Evolutionary conservation across 768 basidiomycete genomes (phyloP), one percentile per base, ranked within the genome.

Genomic region (Obba rivulosa): DNA sequence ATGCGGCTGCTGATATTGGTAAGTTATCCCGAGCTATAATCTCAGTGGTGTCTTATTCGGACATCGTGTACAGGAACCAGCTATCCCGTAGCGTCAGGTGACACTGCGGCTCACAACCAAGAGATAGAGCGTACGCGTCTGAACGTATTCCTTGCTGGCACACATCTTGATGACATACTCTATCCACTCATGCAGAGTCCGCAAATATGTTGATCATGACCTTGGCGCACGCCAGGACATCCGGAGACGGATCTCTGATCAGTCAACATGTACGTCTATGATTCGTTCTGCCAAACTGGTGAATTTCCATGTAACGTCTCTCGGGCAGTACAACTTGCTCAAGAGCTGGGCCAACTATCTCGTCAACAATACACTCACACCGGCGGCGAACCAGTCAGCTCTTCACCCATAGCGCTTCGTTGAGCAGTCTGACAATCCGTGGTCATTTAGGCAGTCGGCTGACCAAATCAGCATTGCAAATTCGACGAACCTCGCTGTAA

Each of bases 201-300:
- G 67, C 63, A 1, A 65, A 66, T 46, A 69, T 69, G 56, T 25
- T 57, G 14, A 57, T 57, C 38, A 52, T 52, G 56, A 38, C 49
- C 2, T 48, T 54, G 22, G 69, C 67, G 1, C 62, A 70, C 46
- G 64, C 66, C 13, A 40, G 57, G 24, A 47, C 52, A 7, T 54
- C 59, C 5, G 65, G 65, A 13, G 62, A 66, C 38, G 60, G 57
- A 0, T 52, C 54, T 2, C 44, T 65, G 31, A 34, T 69, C 10
- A 22, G 17, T 4, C 20, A 36, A 39, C 54, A 60, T 45, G 60
- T 64, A 14, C 18, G 56, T 56, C 16, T 11, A 13, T 24, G 38
- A 21, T 24, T 31, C 28, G n/a, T n/a, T 37, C 34, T 14, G 41
- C 25, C 45, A 40, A 16, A 16, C 20, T 39, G 10, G 2, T 11